A percentile compares a stretch with the other conserved stretches of the same genome.
Evolutionary conservation across 495 filamentous ascomycete genomes (phyloP).

Genomic region (Xylaria nigripes): DNA sequence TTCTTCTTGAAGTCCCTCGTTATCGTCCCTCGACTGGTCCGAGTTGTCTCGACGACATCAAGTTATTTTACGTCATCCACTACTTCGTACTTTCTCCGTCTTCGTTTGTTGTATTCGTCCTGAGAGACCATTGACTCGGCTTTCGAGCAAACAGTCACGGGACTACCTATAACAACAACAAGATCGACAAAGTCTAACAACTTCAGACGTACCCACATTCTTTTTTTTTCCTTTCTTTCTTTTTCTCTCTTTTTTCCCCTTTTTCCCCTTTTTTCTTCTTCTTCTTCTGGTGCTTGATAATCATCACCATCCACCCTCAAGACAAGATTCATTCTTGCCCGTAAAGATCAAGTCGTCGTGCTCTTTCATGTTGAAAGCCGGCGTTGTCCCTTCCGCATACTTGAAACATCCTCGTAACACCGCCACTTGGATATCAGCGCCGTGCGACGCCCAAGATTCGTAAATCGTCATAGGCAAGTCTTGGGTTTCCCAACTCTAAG

Average conservation of each 20-base stretch:
- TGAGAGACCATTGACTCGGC: neutral
- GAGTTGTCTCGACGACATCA: neutral
- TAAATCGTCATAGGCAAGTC: neutral
- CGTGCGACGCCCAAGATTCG: slow-evolving; percentile 15
- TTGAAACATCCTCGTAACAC: slow-evolving; percentile 26
- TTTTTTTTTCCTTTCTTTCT: neutral
- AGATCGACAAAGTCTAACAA: neutral
- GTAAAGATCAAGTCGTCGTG: neutral
- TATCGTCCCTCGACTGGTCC: neutral
- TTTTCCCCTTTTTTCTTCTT: too few species aligned
- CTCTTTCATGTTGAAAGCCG: too few species aligned
- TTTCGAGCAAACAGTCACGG: neutral
- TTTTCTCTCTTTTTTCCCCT: too few species aligned
- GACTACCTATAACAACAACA: neutral
- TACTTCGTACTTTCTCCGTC: too few species aligned
- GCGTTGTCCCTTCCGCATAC: slow-evolving; percentile 16
- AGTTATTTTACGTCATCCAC: neutral
- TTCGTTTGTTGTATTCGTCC: neutral
- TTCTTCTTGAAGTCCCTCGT: neutral
- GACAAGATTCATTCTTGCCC: neutral
- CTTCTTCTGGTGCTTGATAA: too few species aligned
- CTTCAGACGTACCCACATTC: neutral
- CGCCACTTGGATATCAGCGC: slow-evolving; percentile 15
- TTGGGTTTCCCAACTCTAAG: slow-evolving; percentile 7
- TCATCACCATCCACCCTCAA: neutral